Evolutionary conservation across 1,139 yeast genomes (phyloP).

Genomic region (Arxiozyma heterogenica): DNA sequence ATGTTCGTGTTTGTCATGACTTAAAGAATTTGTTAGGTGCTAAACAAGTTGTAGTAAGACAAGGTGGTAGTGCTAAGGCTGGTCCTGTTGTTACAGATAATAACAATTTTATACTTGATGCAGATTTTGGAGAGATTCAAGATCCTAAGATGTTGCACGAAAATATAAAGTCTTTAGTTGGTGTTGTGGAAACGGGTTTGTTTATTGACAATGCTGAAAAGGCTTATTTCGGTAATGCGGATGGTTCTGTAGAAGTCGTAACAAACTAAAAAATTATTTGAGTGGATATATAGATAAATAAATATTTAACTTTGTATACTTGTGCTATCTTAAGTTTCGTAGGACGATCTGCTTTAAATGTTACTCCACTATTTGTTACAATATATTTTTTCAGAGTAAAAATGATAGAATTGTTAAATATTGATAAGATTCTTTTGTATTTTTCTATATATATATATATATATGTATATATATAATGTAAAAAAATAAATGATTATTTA

Average conservation of each 20-base stretch:
- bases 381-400: too few relatives aligned
- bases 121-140: conserved; percentile 74
- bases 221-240: conserved; percentile 81
- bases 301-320: neutral
- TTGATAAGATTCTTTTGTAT: too few relatives aligned
- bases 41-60: conserved; percentile 52
- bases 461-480: too few relatives aligned
- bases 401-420: too few relatives aligned
- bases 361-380: too few relatives aligned
- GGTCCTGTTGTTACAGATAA: conserved; percentile 98
- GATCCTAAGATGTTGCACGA: conserved; percentile 54
- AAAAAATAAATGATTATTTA: too few relatives aligned
- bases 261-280: conserved; percentile 16
- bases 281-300: neutral
- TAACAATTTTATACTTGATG: conserved; percentile 86
- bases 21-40: conserved; percentile 48
- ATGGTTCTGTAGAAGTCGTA: conserved; percentile 46
- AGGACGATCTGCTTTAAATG: too few relatives aligned
- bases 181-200: conserved; percentile 95
- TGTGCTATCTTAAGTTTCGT: neutral
- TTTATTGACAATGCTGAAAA: conserved; percentile 62
- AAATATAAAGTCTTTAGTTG: conserved; percentile 66
- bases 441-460: too few relatives aligned
- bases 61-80: conserved; percentile 87
- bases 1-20: conserved; percentile 63